Percentiles rank a stretch among this genome's conserved stretches.
Evolutionary conservation across 1,284 basidiomycete species (phyloP).

Genomic region (Tylopilus sp.): DNA sequence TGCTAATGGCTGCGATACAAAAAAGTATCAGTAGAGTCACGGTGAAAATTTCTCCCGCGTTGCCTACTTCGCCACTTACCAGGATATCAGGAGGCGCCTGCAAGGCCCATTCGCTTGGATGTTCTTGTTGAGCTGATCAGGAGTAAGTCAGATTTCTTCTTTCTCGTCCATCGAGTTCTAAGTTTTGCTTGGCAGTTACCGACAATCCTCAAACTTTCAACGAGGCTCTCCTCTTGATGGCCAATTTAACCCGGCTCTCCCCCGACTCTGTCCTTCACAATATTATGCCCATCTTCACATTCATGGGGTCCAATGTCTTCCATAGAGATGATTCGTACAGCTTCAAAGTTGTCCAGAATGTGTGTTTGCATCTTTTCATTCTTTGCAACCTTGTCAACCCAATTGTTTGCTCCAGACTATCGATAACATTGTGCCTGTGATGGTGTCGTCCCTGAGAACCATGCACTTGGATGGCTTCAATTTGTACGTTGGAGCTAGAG

Average conservation of each 20-base stretch:
- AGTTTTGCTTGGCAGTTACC: constrained; percentile 51
- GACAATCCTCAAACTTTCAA: constrained; percentile 94
- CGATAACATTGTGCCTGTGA: constrained; percentile 90
- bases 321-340: constrained; percentile 96
- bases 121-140: constrained; percentile 85
- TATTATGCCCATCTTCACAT: constrained; percentile 98
- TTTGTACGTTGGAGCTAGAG: constrained; percentile 62
- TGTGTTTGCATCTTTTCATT: constrained; percentile 27
- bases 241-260: constrained; percentile 77
- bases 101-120: constrained; percentile 64
- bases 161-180: constrained; percentile 2
- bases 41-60: constrained; percentile 35
- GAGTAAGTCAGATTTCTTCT: constrained; percentile 43
- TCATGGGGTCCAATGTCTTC: constrained; percentile 96
- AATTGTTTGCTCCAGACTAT: constrained; percentile 61
- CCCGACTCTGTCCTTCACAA: constrained; percentile 93
- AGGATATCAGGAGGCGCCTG: constrained; percentile 40
- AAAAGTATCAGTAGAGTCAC: constrained; percentile 61
- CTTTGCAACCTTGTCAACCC: constrained; percentile 1
- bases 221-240: constrained; percentile 88
- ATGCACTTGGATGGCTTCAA: constrained; percentile 52
- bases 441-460: constrained; percentile 72
- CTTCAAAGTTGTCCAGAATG: constrained; percentile 93
- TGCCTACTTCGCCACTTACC: constrained; percentile 6
- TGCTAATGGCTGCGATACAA: constrained; percentile 80